phyloP scores from a whole-genome alignment of 345 rosid species.

The Aquilaria sinensis region DNA sequence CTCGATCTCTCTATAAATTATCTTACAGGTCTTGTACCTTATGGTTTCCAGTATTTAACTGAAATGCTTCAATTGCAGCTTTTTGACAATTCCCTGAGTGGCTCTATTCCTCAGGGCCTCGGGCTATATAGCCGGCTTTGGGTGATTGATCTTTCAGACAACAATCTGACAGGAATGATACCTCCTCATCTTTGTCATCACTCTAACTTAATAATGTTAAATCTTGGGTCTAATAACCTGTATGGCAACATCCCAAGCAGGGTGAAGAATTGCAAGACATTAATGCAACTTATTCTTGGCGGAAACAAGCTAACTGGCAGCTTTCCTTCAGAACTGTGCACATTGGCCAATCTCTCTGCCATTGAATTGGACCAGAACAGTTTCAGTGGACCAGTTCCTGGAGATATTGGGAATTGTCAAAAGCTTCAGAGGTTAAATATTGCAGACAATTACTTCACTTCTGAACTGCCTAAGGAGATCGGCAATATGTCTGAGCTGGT shows the following conservation, averaged over 20 bases:
- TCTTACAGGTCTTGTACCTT: conserved; percentile 70
- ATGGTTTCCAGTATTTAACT: conserved; percentile 62
- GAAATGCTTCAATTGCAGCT: conserved; percentile 77
- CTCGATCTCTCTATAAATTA: conserved; percentile 85
- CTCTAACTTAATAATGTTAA: conserved; percentile 50
- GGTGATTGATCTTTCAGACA: conserved; percentile 87
- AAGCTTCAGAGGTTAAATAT: conserved; percentile 75
- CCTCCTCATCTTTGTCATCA: conserved; percentile 66
- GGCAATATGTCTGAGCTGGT: conserved; percentile 75
- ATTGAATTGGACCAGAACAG: conserved; percentile 70
- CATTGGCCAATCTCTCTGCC: conserved; percentile 62
- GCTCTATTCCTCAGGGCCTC: conserved; percentile 63
- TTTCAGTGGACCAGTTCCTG: conserved; percentile 70
- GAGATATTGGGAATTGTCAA: conserved; percentile 57
- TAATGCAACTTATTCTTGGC: conserved; percentile 64
- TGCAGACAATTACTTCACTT: conserved; percentile 58
- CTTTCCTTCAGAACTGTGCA: conserved; percentile 81
- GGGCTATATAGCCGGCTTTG: conserved; percentile 71
- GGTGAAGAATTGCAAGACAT: conserved; percentile 44
- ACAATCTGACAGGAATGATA: conserved; percentile 61
- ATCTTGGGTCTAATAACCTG: conserved; percentile 65
- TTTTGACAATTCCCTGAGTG: conserved; percentile 62
- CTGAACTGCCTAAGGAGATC: conserved; percentile 62
- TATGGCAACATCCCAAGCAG: conserved; percentile 64
- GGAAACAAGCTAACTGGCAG: conserved; percentile 65